Evolutionary conservation across 192 early-diverging fungal species (phyloP).

Genomic region (Backusella circina): DNA sequence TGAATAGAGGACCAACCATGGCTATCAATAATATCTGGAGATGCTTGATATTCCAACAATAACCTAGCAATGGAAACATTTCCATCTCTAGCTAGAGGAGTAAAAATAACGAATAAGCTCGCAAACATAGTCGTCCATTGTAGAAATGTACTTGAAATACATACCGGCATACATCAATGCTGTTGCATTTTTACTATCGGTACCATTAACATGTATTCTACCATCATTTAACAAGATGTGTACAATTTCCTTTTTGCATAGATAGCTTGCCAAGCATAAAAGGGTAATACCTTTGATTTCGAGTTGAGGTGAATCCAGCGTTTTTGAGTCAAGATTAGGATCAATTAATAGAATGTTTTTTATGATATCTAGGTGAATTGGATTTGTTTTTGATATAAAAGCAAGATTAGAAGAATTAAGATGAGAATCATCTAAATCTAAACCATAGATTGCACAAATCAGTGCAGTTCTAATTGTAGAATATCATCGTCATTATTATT

Average conservation of each 20-base stretch:
- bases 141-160: not conserved
- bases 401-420: slow-evolving; percentile 53
- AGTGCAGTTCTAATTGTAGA: slow-evolving; percentile 47
- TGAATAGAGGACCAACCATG: slow-evolving; percentile 66
- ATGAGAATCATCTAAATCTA: slow-evolving; percentile 44
- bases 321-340: slow-evolving; percentile 39
- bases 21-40: slow-evolving; percentile 50
- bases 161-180: slow-evolving; percentile 71
- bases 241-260: slow-evolving; percentile 59
- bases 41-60: slow-evolving; percentile 48
- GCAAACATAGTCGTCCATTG: not conserved
- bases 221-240: slow-evolving; percentile 57
- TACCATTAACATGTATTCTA: slow-evolving; percentile 51
- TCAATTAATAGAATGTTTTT: slow-evolving; percentile 47
- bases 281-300: slow-evolving; percentile 63
- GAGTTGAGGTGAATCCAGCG: slow-evolving; percentile 56
- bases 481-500: not conserved
- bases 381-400: slow-evolving; percentile 49
- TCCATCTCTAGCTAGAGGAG: slow-evolving; percentile 51
- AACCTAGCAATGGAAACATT: slow-evolving; percentile 50
- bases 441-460: slow-evolving; percentile 60
- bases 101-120: not conserved
- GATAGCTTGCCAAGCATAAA: slow-evolving; percentile 61
- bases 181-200: slow-evolving; percentile 61
- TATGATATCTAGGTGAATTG: slow-evolving; percentile 48